These are phyloP conservation scores for Hyparrhenia diplandra DNA, from an alignment of 176 grass and related monocot species.

Conservation along the genomic window DNA sequence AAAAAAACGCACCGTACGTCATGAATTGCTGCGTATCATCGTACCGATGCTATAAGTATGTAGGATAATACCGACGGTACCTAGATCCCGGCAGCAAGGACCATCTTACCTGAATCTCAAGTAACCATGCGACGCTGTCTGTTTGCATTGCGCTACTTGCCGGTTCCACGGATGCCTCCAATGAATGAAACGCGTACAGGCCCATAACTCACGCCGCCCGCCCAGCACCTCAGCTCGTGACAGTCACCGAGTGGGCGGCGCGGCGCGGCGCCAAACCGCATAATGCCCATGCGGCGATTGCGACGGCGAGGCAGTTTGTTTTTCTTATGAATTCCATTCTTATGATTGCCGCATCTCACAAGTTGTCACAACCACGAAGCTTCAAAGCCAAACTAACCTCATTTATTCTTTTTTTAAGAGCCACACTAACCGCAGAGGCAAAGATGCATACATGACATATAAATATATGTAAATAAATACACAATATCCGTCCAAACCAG, in stretches of 20 bases:
- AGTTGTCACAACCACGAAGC: slow-evolving; percentile 7
- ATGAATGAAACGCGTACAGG: neutral
- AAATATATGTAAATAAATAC: no score
- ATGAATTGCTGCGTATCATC: no score
- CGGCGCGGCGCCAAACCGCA: slow-evolving; percentile 33
- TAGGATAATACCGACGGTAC: neutral
- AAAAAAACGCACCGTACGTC: no score
- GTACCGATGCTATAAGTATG: neutral
- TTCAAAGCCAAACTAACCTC: neutral
- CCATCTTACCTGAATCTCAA: neutral
- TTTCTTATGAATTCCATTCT: neutral
- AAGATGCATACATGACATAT: no score
- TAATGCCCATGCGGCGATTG: neutral
- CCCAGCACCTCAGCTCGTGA: neutral
- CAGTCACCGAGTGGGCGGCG: neutral
- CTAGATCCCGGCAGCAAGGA: neutral
- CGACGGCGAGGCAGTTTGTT: neutral
- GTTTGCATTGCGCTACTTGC: neutral
- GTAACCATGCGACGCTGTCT: neutral
- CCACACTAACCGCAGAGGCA: no score
- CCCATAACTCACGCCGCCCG: neutral
- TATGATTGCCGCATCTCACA: slow-evolving; percentile 17
- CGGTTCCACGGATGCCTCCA: neutral
- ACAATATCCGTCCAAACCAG: no score
- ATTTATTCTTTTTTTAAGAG: no score